Percentiles rank a stretch among this genome's conserved stretches.
phyloP scores from a whole-genome alignment of 176 grass and related monocot genomes.

The Aegilops umbellulata region DNA sequence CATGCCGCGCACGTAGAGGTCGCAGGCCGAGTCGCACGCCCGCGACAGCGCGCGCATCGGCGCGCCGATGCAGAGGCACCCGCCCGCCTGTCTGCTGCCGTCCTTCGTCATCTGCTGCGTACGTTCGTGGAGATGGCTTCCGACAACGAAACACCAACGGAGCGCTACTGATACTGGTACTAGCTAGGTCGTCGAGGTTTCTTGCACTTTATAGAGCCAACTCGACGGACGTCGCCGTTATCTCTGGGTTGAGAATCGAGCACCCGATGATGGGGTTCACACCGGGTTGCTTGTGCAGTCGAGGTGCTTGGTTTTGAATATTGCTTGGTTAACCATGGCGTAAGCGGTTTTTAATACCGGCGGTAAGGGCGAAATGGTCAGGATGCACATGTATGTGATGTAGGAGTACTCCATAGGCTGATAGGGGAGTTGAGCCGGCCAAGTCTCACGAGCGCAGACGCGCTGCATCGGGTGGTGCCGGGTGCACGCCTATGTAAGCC shows the following conservation, averaged over 20 bases:
- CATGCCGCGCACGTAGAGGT: constrained; percentile 68
- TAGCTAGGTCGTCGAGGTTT: background rate
- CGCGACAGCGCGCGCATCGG: constrained; percentile 48
- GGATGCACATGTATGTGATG: background rate
- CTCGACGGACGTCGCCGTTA: background rate
- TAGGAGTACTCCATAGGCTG: background rate
- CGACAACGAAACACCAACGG: background rate
- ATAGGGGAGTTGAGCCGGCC: background rate
- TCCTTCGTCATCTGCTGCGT: constrained; percentile 15
- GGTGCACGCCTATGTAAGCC: background rate
- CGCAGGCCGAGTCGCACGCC: constrained; percentile 56
- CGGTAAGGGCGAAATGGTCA: constrained; percentile 2
- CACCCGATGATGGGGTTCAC: background rate
- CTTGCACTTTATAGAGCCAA: background rate
- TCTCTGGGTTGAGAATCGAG: background rate
- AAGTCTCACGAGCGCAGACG: background rate
- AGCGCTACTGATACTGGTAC: background rate
- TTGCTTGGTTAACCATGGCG: background rate
- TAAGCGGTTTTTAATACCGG: background rate
- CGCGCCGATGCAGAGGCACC: constrained; percentile 49
- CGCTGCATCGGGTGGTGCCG: background rate
- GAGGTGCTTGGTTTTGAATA: background rate
- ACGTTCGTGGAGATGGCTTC: background rate
- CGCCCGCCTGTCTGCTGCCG: background rate
- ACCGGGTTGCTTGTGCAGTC: background rate